phyloP scores from a whole-genome alignment of 257 asterid genomes.

The Solanum etuberosum region DNA sequence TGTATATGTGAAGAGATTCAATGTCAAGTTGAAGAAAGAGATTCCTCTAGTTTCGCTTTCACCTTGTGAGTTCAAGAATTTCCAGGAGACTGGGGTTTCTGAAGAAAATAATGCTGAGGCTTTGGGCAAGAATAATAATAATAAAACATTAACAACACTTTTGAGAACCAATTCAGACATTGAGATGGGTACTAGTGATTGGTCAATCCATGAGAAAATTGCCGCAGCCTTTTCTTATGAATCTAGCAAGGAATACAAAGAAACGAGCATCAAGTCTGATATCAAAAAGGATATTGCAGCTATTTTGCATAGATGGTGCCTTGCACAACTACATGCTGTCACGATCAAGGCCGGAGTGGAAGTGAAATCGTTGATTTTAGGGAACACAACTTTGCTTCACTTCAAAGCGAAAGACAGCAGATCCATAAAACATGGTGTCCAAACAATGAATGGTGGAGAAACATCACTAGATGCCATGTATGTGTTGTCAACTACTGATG shows the following conservation, averaged over 20 bases:
- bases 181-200: constrained; percentile 50
- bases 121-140: constrained; percentile 23
- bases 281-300: constrained; percentile 35
- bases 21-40: constrained; percentile 29
- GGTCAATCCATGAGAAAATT: constrained; percentile 66
- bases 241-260: constrained; percentile 26
- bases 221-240: constrained; percentile 38
- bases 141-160: constrained; percentile 20
- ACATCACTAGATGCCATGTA: constrained; percentile 51
- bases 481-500: constrained; percentile 52
- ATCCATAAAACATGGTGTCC: constrained; percentile 31
- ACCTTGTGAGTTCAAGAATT: constrained; percentile 60
- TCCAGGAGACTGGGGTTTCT: constrained; percentile 27
- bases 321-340: constrained; percentile 52
- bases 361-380: constrained; percentile 52
- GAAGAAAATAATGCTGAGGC: constrained; percentile 31
- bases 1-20: constrained; percentile 52
- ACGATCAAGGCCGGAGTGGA: constrained; percentile 35
- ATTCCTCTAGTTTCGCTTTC: constrained; percentile 52
- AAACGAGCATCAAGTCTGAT: constrained; percentile 21
- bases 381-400: constrained; percentile 67
- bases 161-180: constrained; percentile 25
- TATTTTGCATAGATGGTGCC: constrained; percentile 61
- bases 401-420: constrained; percentile 32
- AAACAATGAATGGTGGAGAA: constrained; percentile 43